These are phyloP conservation scores for Claviceps arundinis DNA, from an alignment of 2,329 filamentous ascomycete species.

Conservation along the genomic window DNA sequence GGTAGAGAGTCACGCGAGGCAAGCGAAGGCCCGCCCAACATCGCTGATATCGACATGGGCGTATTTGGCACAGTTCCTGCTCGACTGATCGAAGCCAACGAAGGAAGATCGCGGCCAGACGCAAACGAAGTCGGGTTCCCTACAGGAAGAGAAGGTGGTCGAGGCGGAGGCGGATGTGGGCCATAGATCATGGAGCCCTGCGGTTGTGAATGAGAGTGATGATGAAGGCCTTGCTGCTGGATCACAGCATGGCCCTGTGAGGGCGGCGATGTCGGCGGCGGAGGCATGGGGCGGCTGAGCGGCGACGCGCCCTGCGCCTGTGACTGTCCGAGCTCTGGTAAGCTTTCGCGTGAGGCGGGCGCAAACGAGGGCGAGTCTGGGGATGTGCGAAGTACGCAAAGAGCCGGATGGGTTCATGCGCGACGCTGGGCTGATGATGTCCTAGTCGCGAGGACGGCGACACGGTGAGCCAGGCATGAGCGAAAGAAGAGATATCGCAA, in stretches of 20 bases:
- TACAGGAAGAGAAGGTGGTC: conserved; percentile 28
- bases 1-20: conserved; percentile 27
- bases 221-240: conserved; percentile 14
- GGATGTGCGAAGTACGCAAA: conserved; percentile 19
- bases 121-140: conserved; percentile 32
- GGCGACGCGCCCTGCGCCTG: conserved; percentile 33
- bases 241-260: conserved; percentile 14
- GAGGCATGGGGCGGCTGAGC: conserved; percentile 33
- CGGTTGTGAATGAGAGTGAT: conserved; percentile 14
- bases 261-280: conserved; percentile 31
- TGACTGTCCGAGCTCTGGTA: conserved; percentile 23
- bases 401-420: conserved; percentile 3
- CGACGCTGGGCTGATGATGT: conserved; percentile 2
- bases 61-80: conserved; percentile 32
- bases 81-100: conserved; percentile 35
- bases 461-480: conserved; percentile 2
- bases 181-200: conserved; percentile 26
- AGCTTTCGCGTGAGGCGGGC: conserved; percentile 17
- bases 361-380: conserved; percentile 31
- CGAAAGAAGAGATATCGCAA: conserved; percentile 2
- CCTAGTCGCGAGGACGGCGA: conserved; percentile 6
- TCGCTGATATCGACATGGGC: conserved; percentile 49
- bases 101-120: conserved; percentile 38
- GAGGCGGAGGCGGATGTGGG: conserved; percentile 33
- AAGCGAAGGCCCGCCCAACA: conserved; percentile 39